Evolutionary conservation across 345 rosid genomes (phyloP).

Genomic region (Brassica cretica): DNA sequence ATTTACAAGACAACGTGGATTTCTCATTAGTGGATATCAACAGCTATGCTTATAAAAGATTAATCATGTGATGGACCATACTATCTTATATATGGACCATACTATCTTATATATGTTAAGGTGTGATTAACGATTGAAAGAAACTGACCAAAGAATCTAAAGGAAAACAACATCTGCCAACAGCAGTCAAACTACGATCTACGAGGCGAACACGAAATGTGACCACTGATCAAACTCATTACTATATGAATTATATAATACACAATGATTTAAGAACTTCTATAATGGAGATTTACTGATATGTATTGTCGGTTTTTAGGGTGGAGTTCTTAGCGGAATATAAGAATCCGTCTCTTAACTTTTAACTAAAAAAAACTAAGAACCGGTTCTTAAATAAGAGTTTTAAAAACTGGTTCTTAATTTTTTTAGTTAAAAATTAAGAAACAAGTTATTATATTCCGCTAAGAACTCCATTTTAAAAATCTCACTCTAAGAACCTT

Average conservation of each 20-base stretch:
- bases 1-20: constrained; percentile 2
- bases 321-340: no score
- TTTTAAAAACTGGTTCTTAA: no score
- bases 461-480: no score
- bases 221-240: background rate
- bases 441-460: no score
- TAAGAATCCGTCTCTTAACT: no score
- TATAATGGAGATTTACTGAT: background rate
- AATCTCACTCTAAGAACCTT: no score
- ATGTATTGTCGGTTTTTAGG: background rate
- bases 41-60: background rate
- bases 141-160: background rate
- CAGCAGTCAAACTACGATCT: background rate
- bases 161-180: background rate
- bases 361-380: no score
- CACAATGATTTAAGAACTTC: background rate
- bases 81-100: no score
- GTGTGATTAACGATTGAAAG: background rate
- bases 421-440: no score
- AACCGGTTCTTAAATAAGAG: no score
- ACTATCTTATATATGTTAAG: no score
- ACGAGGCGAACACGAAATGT: constrained; percentile 11
- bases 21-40: background rate
- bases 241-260: background rate
- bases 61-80: background rate